A percentile compares a stretch with the other conserved stretches of the same genome.
Evolutionary conservation across 2,329 filamentous ascomycete genomes (phyloP).

Genomic region (Geoglossum cookeanum): DNA sequence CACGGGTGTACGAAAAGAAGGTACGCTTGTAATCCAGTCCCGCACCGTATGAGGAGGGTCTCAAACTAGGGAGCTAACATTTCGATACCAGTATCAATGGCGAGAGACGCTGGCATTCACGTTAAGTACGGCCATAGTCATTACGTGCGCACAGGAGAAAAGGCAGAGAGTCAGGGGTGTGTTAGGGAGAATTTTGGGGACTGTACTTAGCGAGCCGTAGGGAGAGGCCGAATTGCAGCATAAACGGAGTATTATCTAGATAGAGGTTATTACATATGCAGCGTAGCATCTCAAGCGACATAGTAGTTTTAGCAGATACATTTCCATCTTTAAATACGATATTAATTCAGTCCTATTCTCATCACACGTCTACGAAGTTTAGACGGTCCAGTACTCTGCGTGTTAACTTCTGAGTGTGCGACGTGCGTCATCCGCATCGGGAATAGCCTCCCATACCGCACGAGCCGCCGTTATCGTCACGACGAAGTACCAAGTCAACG

Average conservation of each 20-base stretch:
- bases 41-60: background rate
- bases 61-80: conserved; percentile 5
- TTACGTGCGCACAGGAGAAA: conserved; percentile 46
- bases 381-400: no score
- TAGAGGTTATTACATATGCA: background rate
- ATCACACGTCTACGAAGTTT: no score
- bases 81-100: conserved; percentile 37
- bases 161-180: conserved; percentile 46
- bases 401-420: no score
- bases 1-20: conserved; percentile 42
- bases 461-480: no score
- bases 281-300: no score
- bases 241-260: background rate
- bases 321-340: no score
- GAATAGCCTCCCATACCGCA: no score
- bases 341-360: no score
- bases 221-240: background rate
- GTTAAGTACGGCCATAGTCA: conserved; percentile 47
- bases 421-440: no score
- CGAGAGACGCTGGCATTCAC: conserved; percentile 48
- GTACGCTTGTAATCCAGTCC: conserved; percentile 9
- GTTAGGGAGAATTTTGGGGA: conserved; percentile 39
- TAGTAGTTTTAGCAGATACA: no score
- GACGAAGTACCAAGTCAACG: no score
- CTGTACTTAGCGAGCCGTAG: conserved; percentile 21